A percentile compares a stretch with the other conserved stretches of the same genome.
Evolutionary conservation across 2,329 filamentous ascomycete species (phyloP).

Genomic region (Colletotrichum theobromicola): DNA sequence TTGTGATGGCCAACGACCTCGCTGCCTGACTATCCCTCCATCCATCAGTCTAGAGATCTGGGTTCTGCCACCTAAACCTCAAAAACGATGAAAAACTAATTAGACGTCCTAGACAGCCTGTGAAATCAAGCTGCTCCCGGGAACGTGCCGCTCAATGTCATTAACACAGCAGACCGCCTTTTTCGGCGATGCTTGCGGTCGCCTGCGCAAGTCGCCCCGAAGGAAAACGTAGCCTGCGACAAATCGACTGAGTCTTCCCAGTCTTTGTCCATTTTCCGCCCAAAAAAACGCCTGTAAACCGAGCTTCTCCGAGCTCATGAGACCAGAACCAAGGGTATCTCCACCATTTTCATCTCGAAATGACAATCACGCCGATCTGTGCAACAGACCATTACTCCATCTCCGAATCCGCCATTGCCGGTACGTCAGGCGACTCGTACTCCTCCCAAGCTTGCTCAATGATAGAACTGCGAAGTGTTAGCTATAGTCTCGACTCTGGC

Average conservation of each 20-base stretch:
- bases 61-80: not conserved
- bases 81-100: not conserved
- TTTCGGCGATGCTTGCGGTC: not conserved
- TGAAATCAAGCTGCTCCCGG: not conserved
- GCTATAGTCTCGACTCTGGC: not conserved
- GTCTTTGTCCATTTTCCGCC: not conserved
- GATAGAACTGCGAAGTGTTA: constrained; percentile 22
- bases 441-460: constrained; percentile 49
- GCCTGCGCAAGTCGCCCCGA: not conserved
- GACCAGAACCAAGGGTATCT: constrained; percentile 12
- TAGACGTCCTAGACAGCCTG: not conserved
- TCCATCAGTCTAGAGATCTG: not conserved
- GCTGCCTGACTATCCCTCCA: not conserved
- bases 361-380: not conserved
- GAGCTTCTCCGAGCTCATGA: not conserved
- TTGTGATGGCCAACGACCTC: not conserved
- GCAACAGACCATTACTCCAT: not conserved
- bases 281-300: not conserved
- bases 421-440: constrained; percentile 15
- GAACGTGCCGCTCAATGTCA: not conserved
- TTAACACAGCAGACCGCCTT: not conserved
- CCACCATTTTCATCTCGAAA: not conserved
- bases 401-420: constrained; percentile 11
- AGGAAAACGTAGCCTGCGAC: not conserved
- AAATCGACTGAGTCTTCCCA: not conserved